These are phyloP conservation scores for Aureobasidium sp. DNA, from an alignment of 2,329 filamentous ascomycete species.

Conservation along the genomic window DNA sequence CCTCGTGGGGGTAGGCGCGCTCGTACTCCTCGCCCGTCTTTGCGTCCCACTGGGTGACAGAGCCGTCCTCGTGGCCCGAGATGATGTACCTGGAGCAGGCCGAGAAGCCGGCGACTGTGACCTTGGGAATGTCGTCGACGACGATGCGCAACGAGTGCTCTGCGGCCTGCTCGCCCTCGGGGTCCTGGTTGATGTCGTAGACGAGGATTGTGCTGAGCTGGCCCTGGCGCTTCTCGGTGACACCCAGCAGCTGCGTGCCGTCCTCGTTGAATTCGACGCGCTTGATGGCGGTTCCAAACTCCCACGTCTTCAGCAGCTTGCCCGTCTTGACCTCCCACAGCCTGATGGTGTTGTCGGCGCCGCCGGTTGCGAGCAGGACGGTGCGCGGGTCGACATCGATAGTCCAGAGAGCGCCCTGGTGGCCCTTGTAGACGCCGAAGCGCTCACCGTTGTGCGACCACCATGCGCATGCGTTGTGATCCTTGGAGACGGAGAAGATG, in stretches of 20 bases:
- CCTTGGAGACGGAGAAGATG: constrained; percentile 91
- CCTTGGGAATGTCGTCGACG: constrained; percentile 85
- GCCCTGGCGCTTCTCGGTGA: constrained; percentile 98
- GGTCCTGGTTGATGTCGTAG: constrained; percentile 78
- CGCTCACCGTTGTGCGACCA: constrained; percentile 97
- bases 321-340: constrained; percentile 95
- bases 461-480: constrained; percentile 96
- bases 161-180: constrained; percentile 73
- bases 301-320: constrained; percentile 92
- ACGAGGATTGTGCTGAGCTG: constrained; percentile 92
- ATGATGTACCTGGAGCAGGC: constrained; percentile 95
- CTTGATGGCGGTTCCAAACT: constrained; percentile 95
- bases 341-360: constrained; percentile 96
- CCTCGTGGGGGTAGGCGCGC: constrained; percentile 79
- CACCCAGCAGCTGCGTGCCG: constrained; percentile 79
- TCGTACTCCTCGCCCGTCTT: constrained; percentile 82
- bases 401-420: constrained; percentile 97
- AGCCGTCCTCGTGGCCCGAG: constrained; percentile 93
- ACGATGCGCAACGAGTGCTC: constrained; percentile 82
- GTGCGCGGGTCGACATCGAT: constrained; percentile 92
- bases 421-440: constrained; percentile 91
- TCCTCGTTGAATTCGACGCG: constrained; percentile 96
- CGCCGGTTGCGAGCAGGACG: constrained; percentile 86
- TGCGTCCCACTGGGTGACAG: constrained; percentile 80
- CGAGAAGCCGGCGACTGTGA: constrained; percentile 94